Conservation (phyloP, 768 basidiomycete genomes). For the Boletus bicolor region DNA sequence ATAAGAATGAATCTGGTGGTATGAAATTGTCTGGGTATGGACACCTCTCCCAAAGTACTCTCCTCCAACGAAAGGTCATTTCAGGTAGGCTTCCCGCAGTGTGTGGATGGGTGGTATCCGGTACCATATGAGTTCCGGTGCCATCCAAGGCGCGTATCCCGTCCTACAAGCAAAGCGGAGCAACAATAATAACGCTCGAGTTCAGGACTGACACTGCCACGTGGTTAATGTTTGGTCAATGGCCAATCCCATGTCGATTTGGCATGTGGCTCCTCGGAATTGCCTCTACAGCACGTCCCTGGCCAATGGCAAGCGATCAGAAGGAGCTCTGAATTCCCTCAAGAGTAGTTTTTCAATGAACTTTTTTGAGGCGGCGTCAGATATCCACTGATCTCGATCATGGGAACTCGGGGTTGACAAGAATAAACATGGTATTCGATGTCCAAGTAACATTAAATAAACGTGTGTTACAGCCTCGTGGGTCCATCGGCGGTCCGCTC, state of each 20-base stretch:
- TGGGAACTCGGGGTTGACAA: constrained; percentile 18
- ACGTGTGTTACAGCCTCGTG: constrained; percentile 35
- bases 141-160: neutral
- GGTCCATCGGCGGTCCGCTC: constrained; percentile 21
- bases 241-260: constrained; percentile 7
- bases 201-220: constrained; percentile 6
- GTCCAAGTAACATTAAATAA: constrained; percentile 29
- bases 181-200: neutral
- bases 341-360: constrained; percentile 1
- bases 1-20: constrained; percentile 67
- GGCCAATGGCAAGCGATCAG: neutral
- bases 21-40: constrained; percentile 85
- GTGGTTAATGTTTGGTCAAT: neutral
- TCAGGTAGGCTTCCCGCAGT: neutral
- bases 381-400: constrained; percentile 25
- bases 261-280: constrained; percentile 13
- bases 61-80: constrained; percentile 52
- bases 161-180: neutral
- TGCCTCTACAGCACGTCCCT: neutral
- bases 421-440: constrained; percentile 18
- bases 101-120: neutral
- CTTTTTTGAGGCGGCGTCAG: constrained; percentile 4
- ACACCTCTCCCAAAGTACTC: constrained; percentile 76
- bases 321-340: constrained; percentile 1
- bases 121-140: neutral